Percentiles rank a stretch among this genome's conserved stretches.
These are phyloP conservation scores for Coniosporium apollinis DNA, from an alignment of 495 filamentous ascomycete genomes.

Conservation along the genomic window DNA sequence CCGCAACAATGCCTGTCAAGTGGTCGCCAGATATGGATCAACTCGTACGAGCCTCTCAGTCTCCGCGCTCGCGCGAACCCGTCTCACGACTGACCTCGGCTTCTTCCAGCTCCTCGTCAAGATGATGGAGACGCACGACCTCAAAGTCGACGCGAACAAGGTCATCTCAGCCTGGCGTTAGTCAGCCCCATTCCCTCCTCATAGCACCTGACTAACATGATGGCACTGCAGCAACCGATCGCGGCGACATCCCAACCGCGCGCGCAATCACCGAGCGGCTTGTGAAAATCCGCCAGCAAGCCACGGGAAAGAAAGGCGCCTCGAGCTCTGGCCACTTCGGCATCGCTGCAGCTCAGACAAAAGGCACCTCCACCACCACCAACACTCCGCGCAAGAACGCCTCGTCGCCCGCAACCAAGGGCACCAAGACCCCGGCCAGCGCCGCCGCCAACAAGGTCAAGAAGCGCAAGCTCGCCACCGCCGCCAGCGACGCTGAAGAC, in stretches of 20 bases:
- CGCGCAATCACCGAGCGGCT: conserved; percentile 35
- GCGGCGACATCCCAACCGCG: conserved; percentile 22
- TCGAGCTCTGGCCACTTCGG: conserved; percentile 3
- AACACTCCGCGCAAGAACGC: neutral
- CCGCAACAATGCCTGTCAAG: conserved; percentile 29
- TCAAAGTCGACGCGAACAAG: conserved; percentile 24
- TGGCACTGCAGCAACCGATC: conserved; percentile 11
- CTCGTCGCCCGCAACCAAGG: neutral
- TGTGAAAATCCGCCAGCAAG: conserved; percentile 23
- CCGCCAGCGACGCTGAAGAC: neutral
- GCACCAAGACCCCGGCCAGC: neutral
- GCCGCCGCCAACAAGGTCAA: neutral
- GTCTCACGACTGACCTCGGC: neutral
- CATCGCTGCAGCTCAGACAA: neutral
- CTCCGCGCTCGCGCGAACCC: too few species aligned
- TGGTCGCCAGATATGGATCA: conserved; percentile 28
- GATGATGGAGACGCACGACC: conserved; percentile 28
- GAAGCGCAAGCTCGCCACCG: neutral
- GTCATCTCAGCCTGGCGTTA: conserved; percentile 32
- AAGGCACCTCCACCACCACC: neutral
- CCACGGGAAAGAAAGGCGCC: too few species aligned
- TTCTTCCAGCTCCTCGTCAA: conserved; percentile 28
- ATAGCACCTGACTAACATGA: neutral
- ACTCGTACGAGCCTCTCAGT: conserved; percentile 18
- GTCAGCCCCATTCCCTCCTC: conserved; percentile 4